phyloP scores from a whole-genome alignment of 176 grass and related monocot genomes.

The Panicum miliaceum region DNA sequence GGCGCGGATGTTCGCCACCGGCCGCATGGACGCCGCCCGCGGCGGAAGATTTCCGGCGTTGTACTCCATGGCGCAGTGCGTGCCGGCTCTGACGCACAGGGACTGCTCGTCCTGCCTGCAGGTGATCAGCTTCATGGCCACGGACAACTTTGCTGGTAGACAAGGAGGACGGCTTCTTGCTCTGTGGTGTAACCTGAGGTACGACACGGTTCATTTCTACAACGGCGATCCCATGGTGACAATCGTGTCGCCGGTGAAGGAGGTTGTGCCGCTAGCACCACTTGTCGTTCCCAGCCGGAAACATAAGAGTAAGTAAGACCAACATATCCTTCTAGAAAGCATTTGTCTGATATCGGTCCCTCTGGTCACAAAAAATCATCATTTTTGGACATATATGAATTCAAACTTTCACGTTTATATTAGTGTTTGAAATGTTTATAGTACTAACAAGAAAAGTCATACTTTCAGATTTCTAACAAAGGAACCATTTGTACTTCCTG shows the following conservation, averaged over 20 bases:
- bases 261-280: background rate
- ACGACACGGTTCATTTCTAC: background rate
- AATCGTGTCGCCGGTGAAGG: background rate
- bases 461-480: background rate
- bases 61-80: conserved; percentile 42
- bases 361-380: background rate
- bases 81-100: conserved; percentile 19
- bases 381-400: background rate
- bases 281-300: background rate
- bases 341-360: background rate
- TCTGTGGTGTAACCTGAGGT: conserved; percentile 5
- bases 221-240: conserved; percentile 1
- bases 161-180: background rate
- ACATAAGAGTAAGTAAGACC: background rate
- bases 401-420: background rate
- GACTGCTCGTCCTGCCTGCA: conserved; percentile 48
- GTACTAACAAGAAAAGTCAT: background rate
- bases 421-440: background rate
- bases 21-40: background rate
- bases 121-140: conserved; percentile 1
- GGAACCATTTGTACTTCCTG: background rate
- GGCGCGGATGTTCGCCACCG: background rate
- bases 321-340: background rate
- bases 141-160: background rate
- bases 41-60: background rate